phyloP scores from a whole-genome alignment of 2,329 filamentous ascomycete species.

The Albifimbria verrucaria region DNA sequence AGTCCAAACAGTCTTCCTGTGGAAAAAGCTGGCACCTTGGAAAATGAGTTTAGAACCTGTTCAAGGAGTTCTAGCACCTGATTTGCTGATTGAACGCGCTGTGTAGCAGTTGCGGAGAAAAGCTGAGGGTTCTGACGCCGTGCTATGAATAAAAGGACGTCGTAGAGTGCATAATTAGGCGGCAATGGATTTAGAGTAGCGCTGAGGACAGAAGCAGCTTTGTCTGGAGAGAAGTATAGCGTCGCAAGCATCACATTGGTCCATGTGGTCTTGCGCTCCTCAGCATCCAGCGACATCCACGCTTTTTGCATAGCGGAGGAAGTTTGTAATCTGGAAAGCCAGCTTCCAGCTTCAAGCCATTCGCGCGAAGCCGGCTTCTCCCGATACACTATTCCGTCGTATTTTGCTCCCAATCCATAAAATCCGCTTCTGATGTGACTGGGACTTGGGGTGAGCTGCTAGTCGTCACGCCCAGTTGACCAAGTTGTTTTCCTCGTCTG shows the following conservation, averaged over 20 bases:
- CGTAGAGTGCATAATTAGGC: conserved; percentile 34
- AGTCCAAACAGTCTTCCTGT: conserved; percentile 34
- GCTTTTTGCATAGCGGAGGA: conserved; percentile 26
- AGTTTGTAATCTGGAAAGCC: conserved; percentile 26
- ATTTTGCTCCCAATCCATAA: too few relatives aligned
- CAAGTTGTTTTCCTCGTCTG: too few relatives aligned
- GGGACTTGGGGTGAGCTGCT: too few relatives aligned
- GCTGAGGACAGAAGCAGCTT: conserved; percentile 28
- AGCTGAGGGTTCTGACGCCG: conserved; percentile 15
- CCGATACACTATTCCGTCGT: too few relatives aligned
- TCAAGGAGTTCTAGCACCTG: conserved; percentile 24
- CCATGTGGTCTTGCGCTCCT: conserved; percentile 25
- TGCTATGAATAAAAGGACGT: conserved; percentile 30
- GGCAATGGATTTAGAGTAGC: conserved; percentile 33
- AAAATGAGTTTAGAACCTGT: conserved; percentile 25
- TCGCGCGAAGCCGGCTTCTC: too few relatives aligned
- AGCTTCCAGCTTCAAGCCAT: conserved; percentile 23
- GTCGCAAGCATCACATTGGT: conserved; percentile 32
- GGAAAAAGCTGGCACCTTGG: conserved; percentile 28
- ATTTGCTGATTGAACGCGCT: conserved; percentile 22
- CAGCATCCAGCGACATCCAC: conserved; percentile 26
- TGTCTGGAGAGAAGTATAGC: conserved; percentile 27
- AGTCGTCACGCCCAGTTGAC: too few relatives aligned
- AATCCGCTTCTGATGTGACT: too few relatives aligned
- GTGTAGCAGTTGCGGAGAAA: conserved; percentile 12